Evolutionary conservation across 2,329 filamentous ascomycete genomes (phyloP).

Genomic region (Ceratocystis lukuohia): DNA sequence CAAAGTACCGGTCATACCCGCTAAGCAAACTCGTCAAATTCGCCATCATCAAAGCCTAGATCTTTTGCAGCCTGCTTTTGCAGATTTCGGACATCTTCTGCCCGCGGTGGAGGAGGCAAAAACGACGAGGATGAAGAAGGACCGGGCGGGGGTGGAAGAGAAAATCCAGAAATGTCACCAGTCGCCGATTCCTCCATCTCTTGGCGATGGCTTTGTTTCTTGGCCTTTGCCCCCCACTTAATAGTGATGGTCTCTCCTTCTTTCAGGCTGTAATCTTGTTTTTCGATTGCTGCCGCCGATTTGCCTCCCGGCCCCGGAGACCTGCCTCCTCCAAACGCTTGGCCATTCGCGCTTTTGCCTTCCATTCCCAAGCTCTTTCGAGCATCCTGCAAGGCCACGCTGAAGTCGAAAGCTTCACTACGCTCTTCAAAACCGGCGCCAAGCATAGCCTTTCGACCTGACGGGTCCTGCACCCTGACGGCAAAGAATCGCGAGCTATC

Average conservation of each 20-base stretch:
- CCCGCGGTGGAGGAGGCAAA: slow-evolving; percentile 55
- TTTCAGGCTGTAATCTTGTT: slow-evolving; percentile 72
- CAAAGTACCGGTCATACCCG: background rate
- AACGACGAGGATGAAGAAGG: slow-evolving; percentile 29
- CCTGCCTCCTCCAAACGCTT: slow-evolving; percentile 21
- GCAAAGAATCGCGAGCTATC: slow-evolving; percentile 80
- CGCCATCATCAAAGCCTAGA: slow-evolving; percentile 72
- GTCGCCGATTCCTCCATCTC: slow-evolving; percentile 20
- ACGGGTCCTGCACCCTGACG: slow-evolving; percentile 61
- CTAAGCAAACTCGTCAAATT: slow-evolving; percentile 69
- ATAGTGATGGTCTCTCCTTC: slow-evolving; percentile 74
- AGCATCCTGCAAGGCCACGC: slow-evolving; percentile 65
- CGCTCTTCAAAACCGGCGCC: slow-evolving; percentile 82
- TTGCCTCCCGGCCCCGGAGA: slow-evolving; percentile 28
- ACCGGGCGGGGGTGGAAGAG: slow-evolving; percentile 50
- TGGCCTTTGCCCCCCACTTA: slow-evolving; percentile 38
- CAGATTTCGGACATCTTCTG: slow-evolving; percentile 46
- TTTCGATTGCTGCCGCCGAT: slow-evolving; percentile 33
- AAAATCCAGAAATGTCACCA: slow-evolving; percentile 28
- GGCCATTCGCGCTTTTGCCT: slow-evolving; percentile 22
- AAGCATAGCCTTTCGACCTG: slow-evolving; percentile 61
- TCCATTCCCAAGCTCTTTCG: slow-evolving; percentile 55
- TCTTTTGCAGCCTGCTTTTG: slow-evolving; percentile 47
- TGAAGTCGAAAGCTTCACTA: slow-evolving; percentile 74
- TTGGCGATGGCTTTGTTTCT: slow-evolving; percentile 24